Conservation (phyloP, 768 basidiomycete genomes). For the Russula abietina region DNA sequence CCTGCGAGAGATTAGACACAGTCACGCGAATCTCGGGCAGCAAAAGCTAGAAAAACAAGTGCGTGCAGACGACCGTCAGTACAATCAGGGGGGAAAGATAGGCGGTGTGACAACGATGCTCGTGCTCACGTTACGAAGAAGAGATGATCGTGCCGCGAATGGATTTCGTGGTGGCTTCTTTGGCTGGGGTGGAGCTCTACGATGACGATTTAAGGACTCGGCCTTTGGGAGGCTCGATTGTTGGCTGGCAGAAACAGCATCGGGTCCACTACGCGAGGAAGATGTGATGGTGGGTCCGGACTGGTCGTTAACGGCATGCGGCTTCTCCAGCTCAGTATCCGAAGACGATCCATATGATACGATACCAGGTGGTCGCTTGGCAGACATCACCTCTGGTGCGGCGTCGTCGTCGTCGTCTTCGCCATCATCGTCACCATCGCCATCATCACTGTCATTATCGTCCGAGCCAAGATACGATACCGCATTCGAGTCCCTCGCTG, state of each 20-base stretch:
- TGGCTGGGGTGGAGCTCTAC: conserved; percentile 37
- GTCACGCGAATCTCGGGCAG: conserved; percentile 83
- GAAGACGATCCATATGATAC: conserved; percentile 17
- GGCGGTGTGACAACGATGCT: not conserved
- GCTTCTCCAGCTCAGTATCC: conserved; percentile 1
- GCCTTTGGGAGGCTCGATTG: conserved; percentile 9
- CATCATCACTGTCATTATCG: not conserved
- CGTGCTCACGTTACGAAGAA: conserved; percentile 71
- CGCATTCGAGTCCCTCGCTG: not conserved
- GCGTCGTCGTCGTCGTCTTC: conserved; percentile 29
- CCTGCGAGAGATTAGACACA: conserved; percentile 87
- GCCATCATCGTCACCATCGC: no score
- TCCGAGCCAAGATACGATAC: conserved; percentile 23
- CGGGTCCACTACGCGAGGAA: not conserved
- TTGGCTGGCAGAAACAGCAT: not conserved
- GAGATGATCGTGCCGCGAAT: conserved; percentile 59
- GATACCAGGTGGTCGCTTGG: conserved; percentile 36
- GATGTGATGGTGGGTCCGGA: not conserved
- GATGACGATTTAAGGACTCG: conserved; percentile 13
- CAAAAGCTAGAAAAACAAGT: conserved; percentile 48
- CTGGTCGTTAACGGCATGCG: not conserved
- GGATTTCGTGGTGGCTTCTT: conserved; percentile 52
- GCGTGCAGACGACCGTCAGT: not conserved
- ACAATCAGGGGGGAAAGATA: conserved; percentile 6
- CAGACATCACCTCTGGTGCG: conserved; percentile 54